Base-by-base conservation (phyloP, 2,329 filamentous ascomycete genomes). In the Thelonectria rubi region DNA sequence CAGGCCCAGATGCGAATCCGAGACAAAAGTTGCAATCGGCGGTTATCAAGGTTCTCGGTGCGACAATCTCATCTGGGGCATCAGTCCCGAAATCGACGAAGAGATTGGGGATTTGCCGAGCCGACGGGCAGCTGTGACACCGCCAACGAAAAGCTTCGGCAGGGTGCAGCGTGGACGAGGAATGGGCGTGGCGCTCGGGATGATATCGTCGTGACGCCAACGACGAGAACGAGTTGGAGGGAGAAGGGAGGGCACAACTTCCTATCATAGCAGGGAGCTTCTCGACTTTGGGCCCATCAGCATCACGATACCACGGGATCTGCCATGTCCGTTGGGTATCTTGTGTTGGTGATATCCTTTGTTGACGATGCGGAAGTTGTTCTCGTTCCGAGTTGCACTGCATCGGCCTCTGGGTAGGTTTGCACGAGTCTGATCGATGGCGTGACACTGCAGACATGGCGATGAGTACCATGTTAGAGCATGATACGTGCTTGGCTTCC, bases 31-130 rank as follows among this genome's bases (percentile, higher is more conserved):
- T n/a, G 26, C 26, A 30, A 9, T 30, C 8, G 26, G 26, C 15
- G 18, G 39, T 43, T 42, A 57, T 50, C 54, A 57, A 50, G 54
- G 46, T 57, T 57, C 34, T 21, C 37, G 21, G 54, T 50, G 32
- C 46, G 14, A 37, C 24, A 30, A 14, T 18, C 2, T 20, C 8
- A 50, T 26, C 37, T 20, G 39, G 32, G n/a, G 7, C 14, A 40
- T 43, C n/a, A 17, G n/a, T 32, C 24, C 37, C 54, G 32, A 24
- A 30, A 50, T 37, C 14, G 46, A 42, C 15, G 24, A 9, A 30
- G 26, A 8, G 26, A 37, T 43, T 57, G 9, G 8, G 26, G 18
- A 30, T 40, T 55, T 55, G 37, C 46, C 54, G 45, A 50, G 37
- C 18, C 37, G 46, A 42, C 39, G 32, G 15, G n/a, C 46, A 57